Base-by-base conservation (phyloP, 768 basidiomycete species). In the Mycena latifolia region DNA sequence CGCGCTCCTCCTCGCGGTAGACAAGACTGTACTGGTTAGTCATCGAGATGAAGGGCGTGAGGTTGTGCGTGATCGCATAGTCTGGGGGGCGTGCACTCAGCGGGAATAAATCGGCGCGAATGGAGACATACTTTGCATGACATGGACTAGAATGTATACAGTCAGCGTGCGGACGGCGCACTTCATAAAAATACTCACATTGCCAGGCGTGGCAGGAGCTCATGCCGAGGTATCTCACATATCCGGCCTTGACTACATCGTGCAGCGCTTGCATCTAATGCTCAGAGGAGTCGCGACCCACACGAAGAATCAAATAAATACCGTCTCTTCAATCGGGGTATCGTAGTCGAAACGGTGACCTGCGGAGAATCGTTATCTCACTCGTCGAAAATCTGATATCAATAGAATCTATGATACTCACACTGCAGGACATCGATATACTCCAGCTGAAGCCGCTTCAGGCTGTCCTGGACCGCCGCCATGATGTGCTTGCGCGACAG, bases 341-440 rank as follows among this genome's bases (percentile, higher is more conserved):
- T 86, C 78, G 17, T 77, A 60, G 67, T 88, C 88, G 65, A 88
- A 88, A 5, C 87, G 80, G 72, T 87, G 85, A n/a, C n/a, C n/a
- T n/a, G n/a, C n/a, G n/a, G n/a, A n/a, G n/a, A n/a, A n/a, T n/a
- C n/a, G n/a, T n/a, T n/a, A n/a, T n/a, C n/a, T n/a, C n/a, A n/a
- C n/a, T n/a, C n/a, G n/a, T n/a, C n/a, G n/a, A n/a, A n/a, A n/a
- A n/a, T n/a, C n/a, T n/a, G n/a, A n/a, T n/a, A n/a, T n/a, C n/a
- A n/a, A n/a, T n/a, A n/a, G n/a, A n/a, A n/a, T n/a, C n/a, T n/a
- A n/a, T n/a, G n/a, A n/a, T n/a, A n/a, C n/a, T n/a, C 70, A 84
- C 84, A n/a, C 78, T 93, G 92, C 6, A 92, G 76, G 1, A 93
- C 76, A 69, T 93, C 93, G 70, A 94, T 82, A 65, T 93, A 92